phyloP scores from a whole-genome alignment of 768 basidiomycete species.

The Suillus brevipes region DNA sequence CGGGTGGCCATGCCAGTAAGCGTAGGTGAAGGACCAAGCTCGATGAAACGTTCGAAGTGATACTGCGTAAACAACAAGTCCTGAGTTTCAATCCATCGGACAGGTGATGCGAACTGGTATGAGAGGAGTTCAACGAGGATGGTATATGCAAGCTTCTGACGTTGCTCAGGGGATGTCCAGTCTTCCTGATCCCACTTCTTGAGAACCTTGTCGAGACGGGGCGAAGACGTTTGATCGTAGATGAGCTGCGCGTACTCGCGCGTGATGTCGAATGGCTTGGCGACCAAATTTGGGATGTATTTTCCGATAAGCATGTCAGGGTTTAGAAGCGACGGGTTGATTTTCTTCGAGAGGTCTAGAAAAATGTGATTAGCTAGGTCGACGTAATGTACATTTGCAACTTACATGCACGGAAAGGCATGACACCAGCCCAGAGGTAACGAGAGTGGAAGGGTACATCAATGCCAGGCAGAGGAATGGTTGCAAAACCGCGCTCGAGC shows the following conservation, averaged over 20 bases:
- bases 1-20: conserved; percentile 93
- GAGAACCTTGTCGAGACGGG: conserved; percentile 92
- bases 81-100: conserved; percentile 99
- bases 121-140: conserved; percentile 96
- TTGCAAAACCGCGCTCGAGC: conserved; percentile 95
- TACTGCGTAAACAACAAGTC: conserved; percentile 87
- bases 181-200: conserved; percentile 89
- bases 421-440: conserved; percentile 97
- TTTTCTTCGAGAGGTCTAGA: conserved; percentile 94
- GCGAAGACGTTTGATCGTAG: conserved; percentile 95
- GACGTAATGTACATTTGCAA: conserved; percentile 18
- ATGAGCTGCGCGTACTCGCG: conserved; percentile 91
- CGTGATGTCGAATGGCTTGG: conserved; percentile 80
- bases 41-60: conserved; percentile 90
- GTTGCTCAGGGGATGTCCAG: conserved; percentile 80
- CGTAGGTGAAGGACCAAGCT: conserved; percentile 95
- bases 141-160: conserved; percentile 92
- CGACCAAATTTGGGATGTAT: conserved; percentile 97
- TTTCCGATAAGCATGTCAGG: conserved; percentile 93
- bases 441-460: conserved; percentile 99
- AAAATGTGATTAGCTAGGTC: neutral
- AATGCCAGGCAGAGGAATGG: conserved; percentile 93
- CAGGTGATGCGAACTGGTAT: conserved; percentile 98
- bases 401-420: conserved; percentile 96
- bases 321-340: conserved; percentile 86